Percentiles rank a stretch among this genome's conserved stretches.
phyloP scores from a whole-genome alignment of 2,329 filamentous ascomycete genomes.

The Diaporthe batatas region DNA sequence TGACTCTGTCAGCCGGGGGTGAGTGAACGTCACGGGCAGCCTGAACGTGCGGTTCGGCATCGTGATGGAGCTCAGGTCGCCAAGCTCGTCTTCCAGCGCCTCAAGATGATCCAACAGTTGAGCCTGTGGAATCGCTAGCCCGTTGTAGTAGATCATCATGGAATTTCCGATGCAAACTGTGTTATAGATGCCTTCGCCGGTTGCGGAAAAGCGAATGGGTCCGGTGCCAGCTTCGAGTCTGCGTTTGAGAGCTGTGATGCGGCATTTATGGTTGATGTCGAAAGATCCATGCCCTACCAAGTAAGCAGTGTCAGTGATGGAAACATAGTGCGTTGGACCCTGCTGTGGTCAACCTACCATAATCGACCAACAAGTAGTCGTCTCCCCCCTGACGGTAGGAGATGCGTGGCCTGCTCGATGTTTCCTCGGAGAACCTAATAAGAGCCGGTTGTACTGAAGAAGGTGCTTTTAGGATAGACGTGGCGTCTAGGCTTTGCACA shows the following conservation, averaged over 20 bases:
- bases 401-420: slow-evolving; percentile 53
- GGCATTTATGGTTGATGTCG: slow-evolving; percentile 68
- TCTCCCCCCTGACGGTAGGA: slow-evolving; percentile 59
- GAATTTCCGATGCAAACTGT: slow-evolving; percentile 64
- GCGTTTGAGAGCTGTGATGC: slow-evolving; percentile 66
- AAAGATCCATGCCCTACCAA: slow-evolving; percentile 60
- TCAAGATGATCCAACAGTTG: slow-evolving; percentile 54
- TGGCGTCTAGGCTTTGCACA: slow-evolving; percentile 29
- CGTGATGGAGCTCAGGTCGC: slow-evolving; percentile 55
- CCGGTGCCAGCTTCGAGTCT: slow-evolving; percentile 53
- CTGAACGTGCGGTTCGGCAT: slow-evolving; percentile 59
- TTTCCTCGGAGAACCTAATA: slow-evolving; percentile 47
- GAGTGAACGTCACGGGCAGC: slow-evolving; percentile 59
- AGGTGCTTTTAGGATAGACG: neutral
- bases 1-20: slow-evolving; percentile 46
- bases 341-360: slow-evolving; percentile 49
- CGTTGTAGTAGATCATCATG: slow-evolving; percentile 60
- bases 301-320: neutral
- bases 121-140: slow-evolving; percentile 53
- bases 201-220: slow-evolving; percentile 51
- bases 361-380: slow-evolving; percentile 69
- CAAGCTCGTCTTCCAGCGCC: slow-evolving; percentile 54
- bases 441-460: slow-evolving; percentile 22
- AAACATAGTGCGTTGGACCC: neutral
- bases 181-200: slow-evolving; percentile 56